Conservation (phyloP, 805 yeast species). For the Scheffersomyces lignosus region DNA sequence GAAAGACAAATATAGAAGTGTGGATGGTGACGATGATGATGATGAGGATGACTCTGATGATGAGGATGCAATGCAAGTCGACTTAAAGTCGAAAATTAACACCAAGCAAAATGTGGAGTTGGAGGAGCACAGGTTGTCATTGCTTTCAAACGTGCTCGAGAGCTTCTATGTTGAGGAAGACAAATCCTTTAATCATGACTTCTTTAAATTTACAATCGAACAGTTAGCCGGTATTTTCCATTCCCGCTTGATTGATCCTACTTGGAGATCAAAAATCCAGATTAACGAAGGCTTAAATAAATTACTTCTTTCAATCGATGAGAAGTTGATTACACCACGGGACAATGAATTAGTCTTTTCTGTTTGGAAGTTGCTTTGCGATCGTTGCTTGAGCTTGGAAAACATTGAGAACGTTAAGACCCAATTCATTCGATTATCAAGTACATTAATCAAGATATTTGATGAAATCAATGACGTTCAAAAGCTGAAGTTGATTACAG, state of each 20-base stretch:
- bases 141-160: constrained; percentile 36
- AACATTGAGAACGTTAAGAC: constrained; percentile 62
- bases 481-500: constrained; percentile 10
- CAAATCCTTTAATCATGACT: constrained; percentile 11
- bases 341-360: constrained; percentile 17
- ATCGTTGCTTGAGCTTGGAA: constrained; percentile 33
- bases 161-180: constrained; percentile 22
- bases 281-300: constrained; percentile 41
- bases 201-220: constrained; percentile 28
- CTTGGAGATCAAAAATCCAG: constrained; percentile 64
- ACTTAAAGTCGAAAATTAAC: constrained; percentile 24
- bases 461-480: constrained; percentile 12
- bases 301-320: constrained; percentile 8
- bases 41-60: constrained; percentile 37
- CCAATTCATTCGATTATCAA: constrained; percentile 40
- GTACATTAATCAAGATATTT: constrained; percentile 16
- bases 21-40: constrained; percentile 28
- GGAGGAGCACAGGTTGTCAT: constrained; percentile 48
- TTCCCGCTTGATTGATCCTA: constrained; percentile 31
- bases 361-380: constrained; percentile 22
- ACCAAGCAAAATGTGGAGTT: constrained; percentile 42
- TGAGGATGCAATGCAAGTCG: constrained; percentile 26
- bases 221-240: constrained; percentile 20
- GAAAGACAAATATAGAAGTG: constrained; percentile 39
- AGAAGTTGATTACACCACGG: constrained; percentile 6